Evolutionary conservation across 208 protist genomes (phyloP).

Genomic region (Porcisia hertigi): DNA sequence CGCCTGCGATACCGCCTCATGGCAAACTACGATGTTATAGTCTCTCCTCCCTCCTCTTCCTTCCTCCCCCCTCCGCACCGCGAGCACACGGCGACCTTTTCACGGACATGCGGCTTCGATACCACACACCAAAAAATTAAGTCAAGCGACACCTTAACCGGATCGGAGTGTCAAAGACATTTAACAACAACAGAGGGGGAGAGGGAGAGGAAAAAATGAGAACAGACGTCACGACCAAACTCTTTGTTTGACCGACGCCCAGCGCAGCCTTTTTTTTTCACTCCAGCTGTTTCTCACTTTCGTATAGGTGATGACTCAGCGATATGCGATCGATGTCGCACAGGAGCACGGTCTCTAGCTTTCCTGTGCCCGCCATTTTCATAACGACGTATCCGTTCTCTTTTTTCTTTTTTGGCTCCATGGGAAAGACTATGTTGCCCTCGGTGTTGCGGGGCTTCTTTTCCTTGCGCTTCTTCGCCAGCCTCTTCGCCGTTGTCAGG

Average conservation of each 20-base stretch:
- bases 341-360: slow-evolving; percentile 40
- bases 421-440: slow-evolving; percentile 60
- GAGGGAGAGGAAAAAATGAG: neutral
- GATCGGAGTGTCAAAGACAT: neutral
- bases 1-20: neutral
- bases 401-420: slow-evolving; percentile 43
- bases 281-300: slow-evolving; percentile 40
- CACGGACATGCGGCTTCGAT: no score
- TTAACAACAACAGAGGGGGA: neutral
- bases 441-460: slow-evolving; percentile 50
- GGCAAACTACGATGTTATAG: neutral
- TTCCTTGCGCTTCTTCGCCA: slow-evolving; percentile 61
- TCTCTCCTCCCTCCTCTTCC: neutral
- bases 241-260: neutral
- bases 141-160: neutral
- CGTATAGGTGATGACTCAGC: slow-evolving; percentile 78
- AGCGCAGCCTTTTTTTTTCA: neutral
- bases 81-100: no score
- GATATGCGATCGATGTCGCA: slow-evolving; percentile 57
- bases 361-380: slow-evolving; percentile 52
- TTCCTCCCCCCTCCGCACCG: neutral
- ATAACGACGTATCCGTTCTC: slow-evolving; percentile 63
- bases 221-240: no score
- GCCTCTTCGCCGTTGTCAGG: slow-evolving; percentile 66
- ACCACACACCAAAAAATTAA: neutral